Conservation (phyloP, 2,329 filamentous ascomycete species). For the Aspergillus sp. region DNA sequence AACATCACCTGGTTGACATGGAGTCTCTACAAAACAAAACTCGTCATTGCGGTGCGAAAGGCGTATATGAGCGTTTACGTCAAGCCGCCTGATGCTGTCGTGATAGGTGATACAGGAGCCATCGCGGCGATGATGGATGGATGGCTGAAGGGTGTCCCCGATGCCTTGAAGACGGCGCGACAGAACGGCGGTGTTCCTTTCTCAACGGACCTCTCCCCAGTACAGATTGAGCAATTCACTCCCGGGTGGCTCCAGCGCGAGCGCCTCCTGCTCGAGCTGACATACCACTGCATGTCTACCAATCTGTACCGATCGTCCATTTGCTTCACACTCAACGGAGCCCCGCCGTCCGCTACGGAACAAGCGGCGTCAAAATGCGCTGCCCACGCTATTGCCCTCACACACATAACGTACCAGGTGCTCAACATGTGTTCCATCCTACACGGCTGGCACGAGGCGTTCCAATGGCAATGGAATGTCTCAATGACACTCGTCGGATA, state of each 20-base stretch:
- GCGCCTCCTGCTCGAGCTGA: constrained; percentile 47
- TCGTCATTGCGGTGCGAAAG: constrained; percentile 38
- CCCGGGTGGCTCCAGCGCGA: constrained; percentile 50
- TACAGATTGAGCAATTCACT: constrained; percentile 42
- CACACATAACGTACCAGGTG: constrained; percentile 45
- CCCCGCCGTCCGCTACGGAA: constrained; percentile 29
- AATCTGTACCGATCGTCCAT: constrained; percentile 49
- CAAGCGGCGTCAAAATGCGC: constrained; percentile 34
- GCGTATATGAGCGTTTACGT: constrained; percentile 44
- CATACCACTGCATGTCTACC: constrained; percentile 46
- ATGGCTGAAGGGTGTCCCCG: constrained; percentile 44
- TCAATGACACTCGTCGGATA: constrained; percentile 48
- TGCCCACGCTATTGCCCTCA: constrained; percentile 43
- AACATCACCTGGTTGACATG: constrained; percentile 48
- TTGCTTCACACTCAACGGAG: constrained; percentile 32
- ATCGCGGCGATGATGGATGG: constrained; percentile 32
- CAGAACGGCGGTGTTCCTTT: constrained; percentile 38
- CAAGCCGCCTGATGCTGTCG: constrained; percentile 29
- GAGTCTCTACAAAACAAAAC: constrained; percentile 38
- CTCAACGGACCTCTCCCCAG: constrained; percentile 43
- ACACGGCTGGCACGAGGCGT: constrained; percentile 45
- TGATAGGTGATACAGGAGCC: constrained; percentile 38
- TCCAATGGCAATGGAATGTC: constrained; percentile 52
- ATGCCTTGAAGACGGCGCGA: constrained; percentile 44
- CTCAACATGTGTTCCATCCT: constrained; percentile 38